A percentile compares a stretch with the other conserved stretches of the same genome.
Conservation (phyloP, 179 eudicot genomes). For the Beta lomatogona region DNA sequence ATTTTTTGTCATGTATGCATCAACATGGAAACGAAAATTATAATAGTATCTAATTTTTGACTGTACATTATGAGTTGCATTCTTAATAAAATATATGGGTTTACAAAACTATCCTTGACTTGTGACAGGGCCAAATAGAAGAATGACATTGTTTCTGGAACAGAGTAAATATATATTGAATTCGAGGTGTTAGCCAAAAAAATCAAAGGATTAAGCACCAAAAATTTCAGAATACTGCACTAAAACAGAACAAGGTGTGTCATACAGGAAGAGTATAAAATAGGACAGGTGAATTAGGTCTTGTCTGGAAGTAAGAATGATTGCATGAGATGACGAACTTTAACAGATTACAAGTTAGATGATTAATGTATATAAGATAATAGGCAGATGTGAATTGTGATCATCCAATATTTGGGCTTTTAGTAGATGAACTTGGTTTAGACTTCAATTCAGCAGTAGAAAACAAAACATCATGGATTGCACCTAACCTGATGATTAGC, state of each 20-base stretch:
- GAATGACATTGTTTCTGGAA: neutral
- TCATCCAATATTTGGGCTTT: neutral
- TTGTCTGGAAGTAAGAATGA: neutral
- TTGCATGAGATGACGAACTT: neutral
- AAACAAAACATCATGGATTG: conserved; percentile 8
- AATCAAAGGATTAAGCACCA: neutral
- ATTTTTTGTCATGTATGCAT: no score
- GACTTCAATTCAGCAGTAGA: neutral
- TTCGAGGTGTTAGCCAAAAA: neutral
- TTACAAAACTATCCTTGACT: neutral
- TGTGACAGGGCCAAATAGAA: neutral
- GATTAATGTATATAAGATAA: neutral
- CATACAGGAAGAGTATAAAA: neutral
- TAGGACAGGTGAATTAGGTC: neutral
- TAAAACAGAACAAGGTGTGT: neutral
- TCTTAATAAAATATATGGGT: neutral
- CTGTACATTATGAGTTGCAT: no score
- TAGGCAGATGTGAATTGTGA: neutral
- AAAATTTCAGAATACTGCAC: neutral
- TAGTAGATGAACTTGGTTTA: neutral
- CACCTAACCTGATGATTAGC: conserved; percentile 60
- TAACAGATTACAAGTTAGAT: neutral
- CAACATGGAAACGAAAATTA: no score
- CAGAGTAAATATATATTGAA: neutral
- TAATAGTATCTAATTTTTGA: no score